Percentiles rank a stretch among this genome's conserved stretches.
These are phyloP conservation scores for Suillus hirtellus DNA, from an alignment of 768 basidiomycete species.

Conservation along the genomic window DNA sequence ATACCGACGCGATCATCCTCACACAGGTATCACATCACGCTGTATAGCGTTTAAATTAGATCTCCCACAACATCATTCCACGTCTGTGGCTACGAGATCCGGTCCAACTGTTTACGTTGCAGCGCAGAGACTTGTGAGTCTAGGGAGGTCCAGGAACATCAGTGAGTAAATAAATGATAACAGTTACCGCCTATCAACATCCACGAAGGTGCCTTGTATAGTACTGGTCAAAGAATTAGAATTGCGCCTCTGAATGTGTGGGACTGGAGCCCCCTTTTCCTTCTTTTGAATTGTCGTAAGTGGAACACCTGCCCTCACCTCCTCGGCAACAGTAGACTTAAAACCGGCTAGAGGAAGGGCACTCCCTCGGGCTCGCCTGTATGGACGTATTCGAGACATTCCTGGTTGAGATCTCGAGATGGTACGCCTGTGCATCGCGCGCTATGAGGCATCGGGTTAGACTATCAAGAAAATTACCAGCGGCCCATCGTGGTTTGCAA, in stretches of 20 bases:
- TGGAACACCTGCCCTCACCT: background rate
- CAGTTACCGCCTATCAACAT: background rate
- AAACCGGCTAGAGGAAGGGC: background rate
- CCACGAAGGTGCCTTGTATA: constrained; percentile 8
- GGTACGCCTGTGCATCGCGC: background rate
- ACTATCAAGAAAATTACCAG: background rate
- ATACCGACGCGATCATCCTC: background rate
- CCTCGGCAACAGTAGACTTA: background rate
- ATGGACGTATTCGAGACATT: background rate
- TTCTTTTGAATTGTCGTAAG: background rate
- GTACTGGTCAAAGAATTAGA: background rate
- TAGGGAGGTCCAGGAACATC: background rate
- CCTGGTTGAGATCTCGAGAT: background rate
- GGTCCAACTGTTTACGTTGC: background rate
- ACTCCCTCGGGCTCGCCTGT: background rate
- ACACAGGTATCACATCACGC: background rate
- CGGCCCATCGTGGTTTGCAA: background rate
- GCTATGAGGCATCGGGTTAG: background rate
- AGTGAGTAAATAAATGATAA: background rate
- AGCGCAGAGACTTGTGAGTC: background rate
- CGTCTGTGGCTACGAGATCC: background rate
- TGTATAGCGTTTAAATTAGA: background rate
- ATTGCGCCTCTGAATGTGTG: background rate
- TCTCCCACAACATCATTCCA: background rate
- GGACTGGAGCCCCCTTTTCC: background rate